A percentile compares a stretch with the other conserved stretches of the same genome.
Conservation (phyloP, 176 grass and related monocot species). For the Saccharum spontaneum region DNA sequence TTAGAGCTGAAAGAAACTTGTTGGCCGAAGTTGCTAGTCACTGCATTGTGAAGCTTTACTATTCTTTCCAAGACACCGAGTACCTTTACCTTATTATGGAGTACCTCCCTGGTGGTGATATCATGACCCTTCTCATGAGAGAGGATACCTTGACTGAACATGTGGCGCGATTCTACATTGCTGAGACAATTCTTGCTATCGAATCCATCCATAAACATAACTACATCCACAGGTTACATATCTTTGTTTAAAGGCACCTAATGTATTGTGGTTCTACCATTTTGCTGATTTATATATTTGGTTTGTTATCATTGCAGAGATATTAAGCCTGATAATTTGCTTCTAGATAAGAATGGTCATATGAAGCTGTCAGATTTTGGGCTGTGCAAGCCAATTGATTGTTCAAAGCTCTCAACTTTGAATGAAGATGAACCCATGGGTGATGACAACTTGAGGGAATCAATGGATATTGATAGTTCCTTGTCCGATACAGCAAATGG, state of each 20-base stretch:
- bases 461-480: slow-evolving; percentile 85
- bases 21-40: slow-evolving; percentile 96
- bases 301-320: slow-evolving; percentile 67
- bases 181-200: slow-evolving; percentile 89
- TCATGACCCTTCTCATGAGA: slow-evolving; percentile 97
- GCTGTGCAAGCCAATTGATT: slow-evolving; percentile 96
- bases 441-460: slow-evolving; percentile 82
- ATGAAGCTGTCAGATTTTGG: slow-evolving; percentile 99
- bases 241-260: slow-evolving; percentile 35
- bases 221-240: slow-evolving; percentile 90
- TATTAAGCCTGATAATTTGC: slow-evolving; percentile 97
- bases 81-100: slow-evolving; percentile 98
- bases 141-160: slow-evolving; percentile 93
- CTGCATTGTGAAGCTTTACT: slow-evolving; percentile 95
- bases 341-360: slow-evolving; percentile 94
- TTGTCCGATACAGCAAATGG: slow-evolving; percentile 68
- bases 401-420: slow-evolving; percentile 85
- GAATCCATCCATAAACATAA: slow-evolving; percentile 99
- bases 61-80: slow-evolving; percentile 94
- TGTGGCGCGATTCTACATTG: slow-evolving; percentile 93
- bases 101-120: slow-evolving; percentile 95
- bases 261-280: background rate
- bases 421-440: slow-evolving; percentile 93
- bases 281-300: slow-evolving; percentile 35
- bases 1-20: slow-evolving; percentile 98